These are phyloP conservation scores for Amanita pseudoporphyria DNA, from an alignment of 768 basidiomycete species.

Conservation along the genomic window DNA sequence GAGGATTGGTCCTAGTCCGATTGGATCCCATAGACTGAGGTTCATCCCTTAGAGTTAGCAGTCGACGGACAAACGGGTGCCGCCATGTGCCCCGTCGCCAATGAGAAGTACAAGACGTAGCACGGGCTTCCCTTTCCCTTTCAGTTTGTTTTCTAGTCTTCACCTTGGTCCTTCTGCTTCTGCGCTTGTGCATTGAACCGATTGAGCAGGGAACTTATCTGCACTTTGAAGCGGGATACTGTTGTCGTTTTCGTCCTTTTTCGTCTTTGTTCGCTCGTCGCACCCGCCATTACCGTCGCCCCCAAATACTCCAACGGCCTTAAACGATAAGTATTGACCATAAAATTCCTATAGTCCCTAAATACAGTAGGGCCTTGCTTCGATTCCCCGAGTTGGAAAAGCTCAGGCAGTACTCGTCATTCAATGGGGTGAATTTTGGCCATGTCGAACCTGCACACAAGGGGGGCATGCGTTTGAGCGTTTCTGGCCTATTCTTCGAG, in stretches of 20 bases:
- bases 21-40: constrained; percentile 45
- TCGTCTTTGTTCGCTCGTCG: too few species aligned
- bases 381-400: constrained; percentile 95
- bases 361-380: constrained; percentile 92
- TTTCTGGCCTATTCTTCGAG: constrained; percentile 85
- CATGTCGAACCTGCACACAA: constrained; percentile 96
- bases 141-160: neutral
- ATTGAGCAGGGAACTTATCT: constrained; percentile 25
- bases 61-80: constrained; percentile 44
- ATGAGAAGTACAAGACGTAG: constrained; percentile 13
- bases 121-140: neutral
- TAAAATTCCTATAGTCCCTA: constrained; percentile 99
- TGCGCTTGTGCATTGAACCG: constrained; percentile 11
- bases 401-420: constrained; percentile 87
- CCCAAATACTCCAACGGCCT: constrained; percentile 94
- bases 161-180: neutral
- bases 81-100: constrained; percentile 33
- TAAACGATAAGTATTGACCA: constrained; percentile 97
- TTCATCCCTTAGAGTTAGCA: constrained; percentile 57
- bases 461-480: constrained; percentile 94
- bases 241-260: too few species aligned
- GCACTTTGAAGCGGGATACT: too few species aligned
- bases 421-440: constrained; percentile 89
- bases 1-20: constrained; percentile 33
- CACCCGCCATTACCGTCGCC: too few species aligned